Evolutionary conservation across 495 filamentous ascomycete species (phyloP).

Genomic region (Penicillium nucicola): DNA sequence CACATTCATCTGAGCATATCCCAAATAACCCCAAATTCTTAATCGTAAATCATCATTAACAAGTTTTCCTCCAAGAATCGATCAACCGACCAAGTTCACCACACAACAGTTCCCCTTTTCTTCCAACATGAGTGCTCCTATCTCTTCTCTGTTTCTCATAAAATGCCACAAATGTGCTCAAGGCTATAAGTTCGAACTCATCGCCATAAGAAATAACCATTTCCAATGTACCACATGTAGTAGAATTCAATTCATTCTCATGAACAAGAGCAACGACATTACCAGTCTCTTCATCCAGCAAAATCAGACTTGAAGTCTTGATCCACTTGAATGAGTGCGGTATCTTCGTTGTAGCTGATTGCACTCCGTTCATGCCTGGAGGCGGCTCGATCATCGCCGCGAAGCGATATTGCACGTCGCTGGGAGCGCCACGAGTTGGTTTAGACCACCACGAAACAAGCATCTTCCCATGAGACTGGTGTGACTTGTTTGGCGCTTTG

Average conservation of each 20-base stretch:
- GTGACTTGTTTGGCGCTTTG: not conserved
- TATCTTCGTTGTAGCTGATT: not conserved
- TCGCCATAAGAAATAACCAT: not conserved
- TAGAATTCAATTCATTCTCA: not conserved
- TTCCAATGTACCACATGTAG: not conserved
- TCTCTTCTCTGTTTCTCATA: not conserved
- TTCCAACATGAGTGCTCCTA: not conserved
- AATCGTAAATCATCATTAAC: not conserved
- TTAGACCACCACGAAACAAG: not conserved
- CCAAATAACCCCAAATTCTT: no score
- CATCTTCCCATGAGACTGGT: not conserved
- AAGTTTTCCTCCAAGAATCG: not conserved
- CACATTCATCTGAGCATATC: no score
- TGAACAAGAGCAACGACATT: not conserved
- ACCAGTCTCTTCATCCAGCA: not conserved
- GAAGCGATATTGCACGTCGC: not conserved
- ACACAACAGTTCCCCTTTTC: not conserved
- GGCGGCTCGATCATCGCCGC: not conserved
- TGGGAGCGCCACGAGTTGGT: not conserved
- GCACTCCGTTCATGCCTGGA: no score
- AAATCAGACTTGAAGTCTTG: not conserved
- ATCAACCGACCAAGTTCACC: not conserved
- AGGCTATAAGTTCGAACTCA: not conserved
- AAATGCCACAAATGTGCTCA: not conserved
- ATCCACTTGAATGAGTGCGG: not conserved